Conservation (phyloP, 495 filamentous ascomycete genomes). For the Trypethelium eluteriae region DNA sequence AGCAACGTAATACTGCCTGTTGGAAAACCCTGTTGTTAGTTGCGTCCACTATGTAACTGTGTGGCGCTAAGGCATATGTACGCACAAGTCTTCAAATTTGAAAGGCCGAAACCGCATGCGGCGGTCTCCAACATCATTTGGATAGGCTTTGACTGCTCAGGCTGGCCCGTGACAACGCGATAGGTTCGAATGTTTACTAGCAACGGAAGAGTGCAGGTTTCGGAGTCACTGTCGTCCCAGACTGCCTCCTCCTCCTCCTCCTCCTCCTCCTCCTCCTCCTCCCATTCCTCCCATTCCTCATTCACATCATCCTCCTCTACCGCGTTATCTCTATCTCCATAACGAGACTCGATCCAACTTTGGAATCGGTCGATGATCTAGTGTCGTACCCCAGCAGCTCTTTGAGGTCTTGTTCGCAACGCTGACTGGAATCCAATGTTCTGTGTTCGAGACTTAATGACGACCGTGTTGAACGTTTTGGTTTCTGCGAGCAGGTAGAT, state of each 20-base stretch:
- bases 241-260: neutral
- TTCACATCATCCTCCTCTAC: too few species aligned
- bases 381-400: neutral
- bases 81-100: neutral
- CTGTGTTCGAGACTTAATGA: neutral
- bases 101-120: neutral
- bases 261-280: neutral
- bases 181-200: neutral
- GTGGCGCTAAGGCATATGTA: neutral
- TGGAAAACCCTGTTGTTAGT: too few species aligned
- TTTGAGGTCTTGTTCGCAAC: neutral
- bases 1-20: neutral
- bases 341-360: neutral
- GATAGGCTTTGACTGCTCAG: neutral
- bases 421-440: neutral
- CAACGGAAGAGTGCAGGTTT: neutral
- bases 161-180: neutral
- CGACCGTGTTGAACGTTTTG: neutral
- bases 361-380: neutral
- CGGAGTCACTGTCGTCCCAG: neutral
- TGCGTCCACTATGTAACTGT: neutral
- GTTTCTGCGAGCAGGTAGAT: neutral
- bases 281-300: neutral
- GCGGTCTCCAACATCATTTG: neutral
- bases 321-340: too few species aligned